phyloP scores from a whole-genome alignment of 2,329 filamentous ascomycete genomes.

The Arthrobotrys megalospora region DNA sequence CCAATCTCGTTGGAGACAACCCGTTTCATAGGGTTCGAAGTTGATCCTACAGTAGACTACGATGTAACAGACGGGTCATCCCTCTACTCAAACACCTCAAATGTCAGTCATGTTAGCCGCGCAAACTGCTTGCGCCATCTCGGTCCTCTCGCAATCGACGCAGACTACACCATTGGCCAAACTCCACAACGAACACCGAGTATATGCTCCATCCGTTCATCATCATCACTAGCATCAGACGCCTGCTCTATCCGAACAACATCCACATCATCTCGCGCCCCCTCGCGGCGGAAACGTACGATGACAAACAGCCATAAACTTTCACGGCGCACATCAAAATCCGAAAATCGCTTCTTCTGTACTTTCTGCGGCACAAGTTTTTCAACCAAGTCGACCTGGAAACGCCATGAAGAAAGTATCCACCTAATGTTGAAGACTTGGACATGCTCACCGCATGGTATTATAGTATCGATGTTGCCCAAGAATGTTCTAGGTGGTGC shows the following conservation, averaged over 20 bases:
- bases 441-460: slow-evolving; percentile 55
- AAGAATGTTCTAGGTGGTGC: slow-evolving; percentile 4
- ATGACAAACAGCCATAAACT: slow-evolving; percentile 59
- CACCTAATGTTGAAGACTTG: slow-evolving; percentile 58
- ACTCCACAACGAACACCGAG: slow-evolving; percentile 32
- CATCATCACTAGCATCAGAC: slow-evolving; percentile 43
- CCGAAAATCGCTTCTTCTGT: slow-evolving; percentile 57
- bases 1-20: slow-evolving; percentile 25
- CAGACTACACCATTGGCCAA: not conserved
- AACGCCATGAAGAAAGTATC: slow-evolving; percentile 56
- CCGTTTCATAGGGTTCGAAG: slow-evolving; percentile 16
- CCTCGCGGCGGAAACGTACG: slow-evolving; percentile 50
- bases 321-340: slow-evolving; percentile 39
- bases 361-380: slow-evolving; percentile 59
- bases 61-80: slow-evolving; percentile 38
- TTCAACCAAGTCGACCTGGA: slow-evolving; percentile 59
- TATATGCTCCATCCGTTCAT: slow-evolving; percentile 51
- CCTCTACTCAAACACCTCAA: slow-evolving; percentile 39
- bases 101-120: slow-evolving; percentile 35
- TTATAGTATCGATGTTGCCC: slow-evolving; percentile 38
- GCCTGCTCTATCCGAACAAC: slow-evolving; percentile 46
- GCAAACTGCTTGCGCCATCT: slow-evolving; percentile 40
- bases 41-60: slow-evolving; percentile 1
- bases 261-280: slow-evolving; percentile 51
- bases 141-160: slow-evolving; percentile 24